These are phyloP conservation scores for Grigorovia jiainica DNA, from an alignment of 805 yeast genomes.

Conservation along the genomic window DNA sequence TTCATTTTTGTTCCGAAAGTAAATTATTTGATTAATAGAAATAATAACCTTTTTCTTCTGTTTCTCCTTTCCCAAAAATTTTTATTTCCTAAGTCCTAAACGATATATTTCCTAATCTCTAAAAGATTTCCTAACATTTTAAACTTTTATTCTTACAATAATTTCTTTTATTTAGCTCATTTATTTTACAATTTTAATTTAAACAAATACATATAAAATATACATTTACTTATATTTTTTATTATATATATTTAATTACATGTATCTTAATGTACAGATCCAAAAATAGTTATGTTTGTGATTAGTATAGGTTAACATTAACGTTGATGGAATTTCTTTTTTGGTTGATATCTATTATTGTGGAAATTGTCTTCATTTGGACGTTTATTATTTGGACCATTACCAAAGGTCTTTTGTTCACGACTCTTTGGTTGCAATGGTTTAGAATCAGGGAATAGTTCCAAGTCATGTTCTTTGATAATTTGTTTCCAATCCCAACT, in stretches of 20 bases:
- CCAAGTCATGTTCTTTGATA: constrained; percentile 44
- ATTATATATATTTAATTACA: no score
- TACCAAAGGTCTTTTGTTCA: not conserved
- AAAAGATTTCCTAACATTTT: no score
- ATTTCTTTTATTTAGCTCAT: not conserved
- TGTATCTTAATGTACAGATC: no score
- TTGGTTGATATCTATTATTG: not conserved
- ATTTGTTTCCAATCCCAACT: constrained; percentile 68
- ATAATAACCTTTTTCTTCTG: no score
- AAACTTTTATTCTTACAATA: not conserved
- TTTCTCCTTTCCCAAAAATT: no score
- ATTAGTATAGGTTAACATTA: no score
- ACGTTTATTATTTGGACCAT: not conserved
- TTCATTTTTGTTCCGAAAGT: no score
- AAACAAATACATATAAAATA: not conserved
- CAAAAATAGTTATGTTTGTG: no score
- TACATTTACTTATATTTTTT: no score
- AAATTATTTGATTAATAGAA: no score
- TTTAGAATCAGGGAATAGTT: constrained; percentile 30
- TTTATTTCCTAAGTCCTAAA: no score
- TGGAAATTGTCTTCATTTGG: not conserved
- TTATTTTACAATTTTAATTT: not conserved
- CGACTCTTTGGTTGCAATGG: constrained; percentile 22
- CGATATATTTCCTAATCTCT: no score
- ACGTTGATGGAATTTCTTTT: not conserved